These are phyloP conservation scores for Quercus berberidifolia DNA, from an alignment of 306 rosid species.

Conservation along the genomic window DNA sequence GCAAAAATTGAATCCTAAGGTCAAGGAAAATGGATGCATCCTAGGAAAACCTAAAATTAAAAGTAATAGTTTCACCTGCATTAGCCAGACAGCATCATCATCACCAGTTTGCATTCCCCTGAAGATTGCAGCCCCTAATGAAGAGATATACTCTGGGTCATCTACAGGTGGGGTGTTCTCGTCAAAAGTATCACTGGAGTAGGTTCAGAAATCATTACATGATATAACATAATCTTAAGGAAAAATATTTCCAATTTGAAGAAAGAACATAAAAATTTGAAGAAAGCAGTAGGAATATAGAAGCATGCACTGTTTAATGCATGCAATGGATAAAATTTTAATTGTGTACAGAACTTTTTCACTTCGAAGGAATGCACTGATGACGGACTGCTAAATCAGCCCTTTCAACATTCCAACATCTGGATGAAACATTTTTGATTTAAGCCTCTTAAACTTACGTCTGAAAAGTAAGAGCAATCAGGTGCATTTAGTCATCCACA, in stretches of 20 bases:
- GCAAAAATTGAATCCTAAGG: neutral
- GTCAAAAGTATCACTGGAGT: constrained; percentile 82
- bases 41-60: neutral
- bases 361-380: neutral
- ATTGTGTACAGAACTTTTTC: neutral
- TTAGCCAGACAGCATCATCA: constrained; percentile 75
- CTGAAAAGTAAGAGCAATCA: neutral
- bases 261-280: neutral
- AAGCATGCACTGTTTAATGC: neutral
- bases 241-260: constrained; percentile 3
- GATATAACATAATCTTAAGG: neutral
- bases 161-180: constrained; percentile 94
- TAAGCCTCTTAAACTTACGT: neutral
- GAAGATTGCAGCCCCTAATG: constrained; percentile 75
- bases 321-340: neutral
- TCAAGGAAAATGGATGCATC: neutral
- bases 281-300: neutral
- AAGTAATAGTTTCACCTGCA: constrained; percentile 59
- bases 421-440: neutral
- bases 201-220: constrained; percentile 25
- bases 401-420: neutral
- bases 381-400: neutral
- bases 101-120: constrained; percentile 88
- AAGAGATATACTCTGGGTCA: constrained; percentile 78
- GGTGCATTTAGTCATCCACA: neutral